Conservation (phyloP, 1,284 basidiomycete species). For the Malassezia brasiliensis region DNA sequence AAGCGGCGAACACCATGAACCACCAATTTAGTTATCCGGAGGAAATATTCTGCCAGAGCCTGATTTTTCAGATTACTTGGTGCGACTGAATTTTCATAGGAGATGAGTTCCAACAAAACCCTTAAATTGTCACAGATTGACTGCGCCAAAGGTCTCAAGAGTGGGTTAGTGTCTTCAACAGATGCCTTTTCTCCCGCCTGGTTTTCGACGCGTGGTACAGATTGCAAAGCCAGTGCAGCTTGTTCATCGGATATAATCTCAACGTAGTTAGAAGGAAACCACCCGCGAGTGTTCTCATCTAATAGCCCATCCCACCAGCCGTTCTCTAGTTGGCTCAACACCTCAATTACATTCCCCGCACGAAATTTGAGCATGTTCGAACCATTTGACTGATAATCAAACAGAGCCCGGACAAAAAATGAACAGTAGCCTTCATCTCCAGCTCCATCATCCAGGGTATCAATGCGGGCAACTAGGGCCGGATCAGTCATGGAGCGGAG, state of each 20-base stretch:
- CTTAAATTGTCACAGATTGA: conserved; percentile 14
- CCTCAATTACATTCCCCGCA: conserved; percentile 82
- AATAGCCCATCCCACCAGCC: conserved; percentile 99
- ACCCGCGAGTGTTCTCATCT: conserved; percentile 59
- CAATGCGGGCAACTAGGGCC: no score
- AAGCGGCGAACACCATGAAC: not conserved
- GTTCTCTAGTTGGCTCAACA: conserved; percentile 76
- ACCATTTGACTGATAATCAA: conserved; percentile 69
- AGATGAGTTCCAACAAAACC: not conserved
- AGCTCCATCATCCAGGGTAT: no score
- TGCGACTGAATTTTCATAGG: not conserved
- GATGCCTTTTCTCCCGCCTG: no score
- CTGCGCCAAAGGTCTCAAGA: not conserved
- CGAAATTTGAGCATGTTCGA: conserved; percentile 76
- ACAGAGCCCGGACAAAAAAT: conserved; percentile 82
- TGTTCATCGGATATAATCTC: conserved; percentile 67
- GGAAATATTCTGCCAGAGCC: not conserved
- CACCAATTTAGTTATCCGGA: not conserved
- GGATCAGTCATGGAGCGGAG: not conserved
- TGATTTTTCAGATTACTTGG: not conserved
- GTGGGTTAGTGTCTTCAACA: no score
- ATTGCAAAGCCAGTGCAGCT: conserved; percentile 15
- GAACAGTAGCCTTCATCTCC: conserved; percentile 12
- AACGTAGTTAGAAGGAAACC: conserved; percentile 98
- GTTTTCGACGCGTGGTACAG: no score